Evolutionary conservation across 2,329 filamentous ascomycete genomes (phyloP).

Genomic region (Botrytis deweyae): DNA sequence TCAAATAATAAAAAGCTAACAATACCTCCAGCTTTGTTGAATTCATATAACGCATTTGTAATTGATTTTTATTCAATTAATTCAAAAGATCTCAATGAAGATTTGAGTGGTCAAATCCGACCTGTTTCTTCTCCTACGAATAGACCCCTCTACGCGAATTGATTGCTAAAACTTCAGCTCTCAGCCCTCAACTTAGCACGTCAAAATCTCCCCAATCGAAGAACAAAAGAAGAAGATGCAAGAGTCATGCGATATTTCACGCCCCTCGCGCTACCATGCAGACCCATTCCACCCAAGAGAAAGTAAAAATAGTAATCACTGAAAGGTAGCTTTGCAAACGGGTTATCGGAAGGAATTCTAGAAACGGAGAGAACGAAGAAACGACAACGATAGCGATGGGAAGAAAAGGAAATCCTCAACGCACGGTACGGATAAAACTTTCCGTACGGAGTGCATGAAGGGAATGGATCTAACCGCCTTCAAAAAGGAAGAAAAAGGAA

Average conservation of each 20-base stretch:
- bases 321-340: background rate
- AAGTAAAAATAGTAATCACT: background rate
- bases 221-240: background rate
- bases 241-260: background rate
- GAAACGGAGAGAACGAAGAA: background rate
- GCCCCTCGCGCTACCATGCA: background rate
- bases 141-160: background rate
- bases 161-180: background rate
- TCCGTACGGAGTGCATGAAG: background rate
- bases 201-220: background rate
- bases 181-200: background rate
- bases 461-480: background rate
- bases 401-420: background rate
- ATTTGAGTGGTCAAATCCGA: no score
- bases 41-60: no score
- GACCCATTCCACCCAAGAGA: background rate
- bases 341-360: background rate
- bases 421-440: background rate
- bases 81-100: no score
- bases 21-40: no score
- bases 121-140: no score
- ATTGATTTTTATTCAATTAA: no score
- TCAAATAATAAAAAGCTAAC: no score
- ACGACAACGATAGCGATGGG: background rate
- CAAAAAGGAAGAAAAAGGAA: background rate